Percentiles rank a stretch among this genome's conserved stretches.
phyloP scores from a whole-genome alignment of 2,329 filamentous ascomycete species.

The Ophiostoma tasmaniense region DNA sequence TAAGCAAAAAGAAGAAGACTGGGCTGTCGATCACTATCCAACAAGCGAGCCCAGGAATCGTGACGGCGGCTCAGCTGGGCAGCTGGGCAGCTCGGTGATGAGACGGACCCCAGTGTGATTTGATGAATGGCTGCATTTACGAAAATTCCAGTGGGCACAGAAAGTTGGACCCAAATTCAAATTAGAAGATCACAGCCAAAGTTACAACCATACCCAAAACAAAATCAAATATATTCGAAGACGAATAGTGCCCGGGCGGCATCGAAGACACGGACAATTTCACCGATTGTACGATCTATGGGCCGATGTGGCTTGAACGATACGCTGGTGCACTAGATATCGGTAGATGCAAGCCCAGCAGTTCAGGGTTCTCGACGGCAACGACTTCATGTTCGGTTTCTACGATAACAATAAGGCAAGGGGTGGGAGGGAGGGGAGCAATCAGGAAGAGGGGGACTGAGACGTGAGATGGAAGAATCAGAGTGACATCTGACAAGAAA shows the following conservation, averaged over 20 bases:
- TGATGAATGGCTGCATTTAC: not conserved
- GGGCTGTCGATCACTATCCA: not conserved
- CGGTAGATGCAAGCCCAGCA: not conserved
- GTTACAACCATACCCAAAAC: not conserved
- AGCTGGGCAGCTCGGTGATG: not conserved
- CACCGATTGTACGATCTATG: not conserved
- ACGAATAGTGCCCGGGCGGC: not conserved
- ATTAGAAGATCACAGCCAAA: not conserved
- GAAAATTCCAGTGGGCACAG: not conserved
- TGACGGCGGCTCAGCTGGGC: not conserved
- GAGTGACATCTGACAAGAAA: not conserved
- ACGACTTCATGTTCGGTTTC: not conserved
- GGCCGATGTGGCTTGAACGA: not conserved
- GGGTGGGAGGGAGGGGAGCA: not conserved
- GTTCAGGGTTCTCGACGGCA: not conserved
- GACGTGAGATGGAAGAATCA: not conserved
- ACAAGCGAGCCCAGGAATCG: not conserved
- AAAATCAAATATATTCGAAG: not conserved
- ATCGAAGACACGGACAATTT: not conserved
- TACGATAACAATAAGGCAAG: not conserved
- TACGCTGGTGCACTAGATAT: not conserved
- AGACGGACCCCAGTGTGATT: not conserved
- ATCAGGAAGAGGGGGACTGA: not conserved
- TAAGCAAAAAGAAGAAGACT: not conserved
- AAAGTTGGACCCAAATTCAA: not conserved